phyloP scores from a whole-genome alignment of 257 asterid species.

The Schizonepeta tenuifolia region DNA sequence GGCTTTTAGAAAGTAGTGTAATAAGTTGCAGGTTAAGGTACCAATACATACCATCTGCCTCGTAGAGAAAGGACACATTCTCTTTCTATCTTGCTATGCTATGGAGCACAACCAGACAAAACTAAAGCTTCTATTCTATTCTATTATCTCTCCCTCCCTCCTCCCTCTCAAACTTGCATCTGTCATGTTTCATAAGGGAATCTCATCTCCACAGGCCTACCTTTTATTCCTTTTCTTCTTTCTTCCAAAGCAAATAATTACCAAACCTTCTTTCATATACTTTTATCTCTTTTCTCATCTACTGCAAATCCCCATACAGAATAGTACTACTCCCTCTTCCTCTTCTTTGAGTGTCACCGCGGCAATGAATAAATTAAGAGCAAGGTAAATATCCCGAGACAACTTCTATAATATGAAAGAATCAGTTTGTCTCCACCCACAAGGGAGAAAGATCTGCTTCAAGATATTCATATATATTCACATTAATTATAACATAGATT shows the following conservation, averaged over 20 bases:
- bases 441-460: constrained; percentile 38
- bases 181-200: constrained; percentile 64
- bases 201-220: constrained; percentile 58
- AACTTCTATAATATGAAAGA: constrained; percentile 31
- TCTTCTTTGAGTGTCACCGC: constrained; percentile 51
- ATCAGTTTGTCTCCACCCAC: constrained; percentile 43
- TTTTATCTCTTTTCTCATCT: constrained; percentile 51
- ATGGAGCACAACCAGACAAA: constrained; percentile 60
- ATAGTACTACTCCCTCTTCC: constrained; percentile 24
- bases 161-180: constrained; percentile 37
- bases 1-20: constrained; percentile 63
- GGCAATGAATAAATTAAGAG: constrained; percentile 46
- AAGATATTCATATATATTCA: constrained; percentile 40
- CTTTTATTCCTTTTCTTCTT: constrained; percentile 61
- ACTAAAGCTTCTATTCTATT: constrained; percentile 60
- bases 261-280: constrained; percentile 60
- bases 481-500: too few species aligned
- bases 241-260: constrained; percentile 55
- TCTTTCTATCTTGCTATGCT: constrained; percentile 45
- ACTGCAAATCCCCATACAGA: constrained; percentile 63
- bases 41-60: constrained; percentile 66
- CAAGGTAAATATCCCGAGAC: constrained; percentile 27
- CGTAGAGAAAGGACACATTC: constrained; percentile 40
- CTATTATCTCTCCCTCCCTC: background rate
- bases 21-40: constrained; percentile 60